Conservation (phyloP, 2,329 filamentous ascomycete genomes). For the Pestalotiopsis sp. region DNA sequence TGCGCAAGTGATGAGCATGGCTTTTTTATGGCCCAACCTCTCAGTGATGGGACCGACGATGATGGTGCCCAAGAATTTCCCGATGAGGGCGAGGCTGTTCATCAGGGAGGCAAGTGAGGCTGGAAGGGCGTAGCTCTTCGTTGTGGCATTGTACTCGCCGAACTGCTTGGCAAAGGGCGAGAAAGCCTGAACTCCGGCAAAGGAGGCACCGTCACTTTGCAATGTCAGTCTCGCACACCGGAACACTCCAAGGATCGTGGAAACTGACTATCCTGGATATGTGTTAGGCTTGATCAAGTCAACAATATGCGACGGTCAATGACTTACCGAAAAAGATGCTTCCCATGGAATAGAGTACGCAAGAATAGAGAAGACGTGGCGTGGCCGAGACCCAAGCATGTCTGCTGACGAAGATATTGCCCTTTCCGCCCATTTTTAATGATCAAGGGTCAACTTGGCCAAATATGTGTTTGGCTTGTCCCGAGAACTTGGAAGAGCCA, state of each 20-base stretch:
- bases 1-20: constrained; percentile 18
- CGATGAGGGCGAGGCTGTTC: constrained; percentile 16
- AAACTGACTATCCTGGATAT: not conserved
- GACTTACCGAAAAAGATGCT: constrained; percentile 18
- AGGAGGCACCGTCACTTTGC: constrained; percentile 17
- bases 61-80: constrained; percentile 15
- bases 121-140: constrained; percentile 12
- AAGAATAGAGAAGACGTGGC: constrained; percentile 15
- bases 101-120: constrained; percentile 12
- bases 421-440: constrained; percentile 4
- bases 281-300: not conserved
- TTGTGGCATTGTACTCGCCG: constrained; percentile 12
- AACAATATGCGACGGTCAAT: not conserved
- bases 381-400: constrained; percentile 16
- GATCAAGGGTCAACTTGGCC: not conserved
- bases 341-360: constrained; percentile 19
- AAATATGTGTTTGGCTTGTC: not conserved
- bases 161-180: constrained; percentile 17
- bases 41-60: constrained; percentile 20
- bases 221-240: not conserved
- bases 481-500: not conserved
- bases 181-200: constrained; percentile 20
- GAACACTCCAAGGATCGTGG: not conserved
- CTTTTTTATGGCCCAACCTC: constrained; percentile 16
- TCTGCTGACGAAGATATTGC: constrained; percentile 16